phyloP scores from a whole-genome alignment of 768 basidiomycete genomes.

The Boletus barrowsii region DNA sequence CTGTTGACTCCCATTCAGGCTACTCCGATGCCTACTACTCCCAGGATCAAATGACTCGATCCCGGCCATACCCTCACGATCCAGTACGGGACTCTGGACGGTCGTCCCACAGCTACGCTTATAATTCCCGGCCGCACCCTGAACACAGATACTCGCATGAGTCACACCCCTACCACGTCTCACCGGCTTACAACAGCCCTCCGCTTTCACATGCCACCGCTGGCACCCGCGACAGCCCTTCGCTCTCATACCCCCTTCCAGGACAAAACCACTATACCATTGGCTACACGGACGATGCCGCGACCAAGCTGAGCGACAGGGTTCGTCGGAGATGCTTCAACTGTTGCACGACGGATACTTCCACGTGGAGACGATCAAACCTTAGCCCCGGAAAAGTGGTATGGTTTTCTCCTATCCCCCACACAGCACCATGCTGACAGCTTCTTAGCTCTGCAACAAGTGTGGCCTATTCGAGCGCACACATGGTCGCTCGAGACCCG shows the following conservation, averaged over 20 bases:
- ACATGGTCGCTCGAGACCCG: conserved; percentile 73
- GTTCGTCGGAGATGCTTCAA: conserved; percentile 80
- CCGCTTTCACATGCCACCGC: conserved; percentile 23
- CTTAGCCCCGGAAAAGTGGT: conserved; percentile 79
- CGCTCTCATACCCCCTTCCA: conserved; percentile 36
- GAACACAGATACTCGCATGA: conserved; percentile 35
- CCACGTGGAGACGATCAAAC: conserved; percentile 76
- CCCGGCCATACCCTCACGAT: conserved; percentile 33
- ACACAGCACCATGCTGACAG: conserved; percentile 5
- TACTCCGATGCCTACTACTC: conserved; percentile 40
- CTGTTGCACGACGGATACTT: conserved; percentile 81
- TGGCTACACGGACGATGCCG: conserved; percentile 71
- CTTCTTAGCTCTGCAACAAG: conserved; percentile 49
- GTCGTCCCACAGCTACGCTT: conserved; percentile 36
- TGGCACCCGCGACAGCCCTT: conserved; percentile 23
- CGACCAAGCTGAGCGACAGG: conserved; percentile 75
- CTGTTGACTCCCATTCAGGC: conserved; percentile 26
- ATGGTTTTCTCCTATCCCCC: conserved; percentile 15
- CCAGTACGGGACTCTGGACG: conserved; percentile 31
- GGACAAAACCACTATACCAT: conserved; percentile 38
- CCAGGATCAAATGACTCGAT: conserved; percentile 33
- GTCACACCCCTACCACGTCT: conserved; percentile 30
- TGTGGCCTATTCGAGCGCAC: conserved; percentile 81
- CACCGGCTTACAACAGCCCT: conserved; percentile 26
- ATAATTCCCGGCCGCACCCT: conserved; percentile 25